Evolutionary conservation across 176 grass and related monocot genomes (phyloP), one percentile per base, ranked within the genome.

Genomic region (Oryza officinalis): DNA sequence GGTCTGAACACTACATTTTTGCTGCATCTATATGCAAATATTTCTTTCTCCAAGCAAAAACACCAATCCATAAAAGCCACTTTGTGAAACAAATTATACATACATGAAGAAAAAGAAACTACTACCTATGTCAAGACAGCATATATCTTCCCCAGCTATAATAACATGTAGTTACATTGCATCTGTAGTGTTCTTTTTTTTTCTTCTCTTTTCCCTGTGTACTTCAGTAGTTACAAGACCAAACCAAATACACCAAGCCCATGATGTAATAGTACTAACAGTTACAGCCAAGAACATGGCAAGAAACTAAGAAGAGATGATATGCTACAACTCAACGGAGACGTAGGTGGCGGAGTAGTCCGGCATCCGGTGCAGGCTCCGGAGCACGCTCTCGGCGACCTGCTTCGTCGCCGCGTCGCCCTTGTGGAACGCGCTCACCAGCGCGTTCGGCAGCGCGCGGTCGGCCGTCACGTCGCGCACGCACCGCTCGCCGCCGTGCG

Each of bases 361-460:
- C 0, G 94, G 87, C 61, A 92, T 89, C 46, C 81, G 84, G 80
- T 99, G 80, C 30, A 99, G 80, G 82, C 83, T 78, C 81, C 89
- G 86, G 59, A 99, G 93, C 57, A 99, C 86, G 88, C 83, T 92
- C 93, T 96, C 91, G 23, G 97, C 91, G 18, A 83, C 65, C 80
- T 91, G 88, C 81, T 91, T 96, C 20, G 89, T 92, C 65, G 81
- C 72, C 15, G 72, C 71, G 63, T 92, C 91, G 3, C 97, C 93
- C 80, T 70, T 99, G 60, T 94, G 97, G 79, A 96, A 94, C 8
- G 91, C 88, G 18, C 63, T 60, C 22, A 99, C 84, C 31, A 96
- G 80, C 80, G 84, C 71, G 44, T 78, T 65, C 27, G 93, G 91
- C 80, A 99, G 86, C 60, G 78, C 78, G 9, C 93, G 86, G 26